A percentile compares a stretch with the other conserved stretches of the same genome.
phyloP scores from a whole-genome alignment of 495 filamentous ascomycete species.

The Emericellopsis terricola region DNA sequence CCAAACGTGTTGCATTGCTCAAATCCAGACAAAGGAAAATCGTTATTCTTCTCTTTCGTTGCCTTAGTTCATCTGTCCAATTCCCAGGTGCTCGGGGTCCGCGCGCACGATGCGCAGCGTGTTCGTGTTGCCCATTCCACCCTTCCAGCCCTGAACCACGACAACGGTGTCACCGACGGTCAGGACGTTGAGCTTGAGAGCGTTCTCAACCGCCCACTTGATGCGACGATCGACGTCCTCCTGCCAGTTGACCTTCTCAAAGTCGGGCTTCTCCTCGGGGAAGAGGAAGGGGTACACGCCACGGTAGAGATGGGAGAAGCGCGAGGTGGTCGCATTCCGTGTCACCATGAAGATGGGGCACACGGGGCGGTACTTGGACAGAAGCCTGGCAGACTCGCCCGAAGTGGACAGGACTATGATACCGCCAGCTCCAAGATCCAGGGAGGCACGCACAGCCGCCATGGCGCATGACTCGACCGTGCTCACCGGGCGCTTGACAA shows the following conservation, averaged over 20 bases:
- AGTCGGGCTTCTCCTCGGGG: constrained; percentile 84
- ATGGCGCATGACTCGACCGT: constrained; percentile 88
- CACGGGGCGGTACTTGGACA: constrained; percentile 96
- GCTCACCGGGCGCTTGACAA: constrained; percentile 62
- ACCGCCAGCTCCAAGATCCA: constrained; percentile 89
- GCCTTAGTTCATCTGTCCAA: too few species aligned
- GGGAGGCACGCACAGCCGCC: constrained; percentile 80
- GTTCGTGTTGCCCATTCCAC: constrained; percentile 96
- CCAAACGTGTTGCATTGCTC: too few species aligned
- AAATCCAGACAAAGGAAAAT: too few species aligned
- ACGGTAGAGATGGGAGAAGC: constrained; percentile 91
- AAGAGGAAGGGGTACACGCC: constrained; percentile 96
- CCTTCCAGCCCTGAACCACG: constrained; percentile 95
- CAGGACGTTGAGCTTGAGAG: constrained; percentile 69
- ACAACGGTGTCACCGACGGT: constrained; percentile 70
- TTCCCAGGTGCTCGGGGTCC: constrained; percentile 25
- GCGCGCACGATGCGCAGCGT: constrained; percentile 47
- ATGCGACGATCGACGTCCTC: constrained; percentile 94
- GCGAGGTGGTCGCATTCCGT: constrained; percentile 60
- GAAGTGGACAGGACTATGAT: constrained; percentile 88
- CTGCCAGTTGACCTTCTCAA: constrained; percentile 77
- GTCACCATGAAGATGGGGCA: constrained; percentile 99
- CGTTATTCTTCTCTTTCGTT: not conserved
- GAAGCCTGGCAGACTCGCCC: constrained; percentile 76
- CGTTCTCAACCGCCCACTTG: constrained; percentile 81